Conservation (phyloP, 2,329 filamentous ascomycete species). For the Hypoxylon sp. region DNA sequence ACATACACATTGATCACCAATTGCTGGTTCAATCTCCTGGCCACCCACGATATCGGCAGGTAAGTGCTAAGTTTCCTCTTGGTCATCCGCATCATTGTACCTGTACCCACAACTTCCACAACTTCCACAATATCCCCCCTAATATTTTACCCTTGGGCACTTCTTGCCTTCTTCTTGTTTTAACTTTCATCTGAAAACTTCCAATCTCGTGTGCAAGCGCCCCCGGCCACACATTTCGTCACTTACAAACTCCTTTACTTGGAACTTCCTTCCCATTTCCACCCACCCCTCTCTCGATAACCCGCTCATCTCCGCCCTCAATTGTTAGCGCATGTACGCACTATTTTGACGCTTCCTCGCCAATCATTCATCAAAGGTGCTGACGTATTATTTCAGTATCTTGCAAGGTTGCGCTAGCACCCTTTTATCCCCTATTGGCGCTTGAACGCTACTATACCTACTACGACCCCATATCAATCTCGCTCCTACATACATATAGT, state of each 20-base stretch:
- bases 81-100: not conserved
- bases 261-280: too few relatives aligned
- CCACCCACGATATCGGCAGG: not conserved
- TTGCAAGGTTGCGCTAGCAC: not conserved
- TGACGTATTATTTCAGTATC: not conserved
- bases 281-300: not conserved
- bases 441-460: not conserved
- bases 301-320: not conserved
- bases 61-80: not conserved
- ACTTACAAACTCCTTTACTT: not conserved
- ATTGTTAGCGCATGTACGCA: not conserved
- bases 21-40: not conserved
- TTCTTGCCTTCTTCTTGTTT: not conserved
- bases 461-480: not conserved
- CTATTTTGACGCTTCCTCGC: not conserved
- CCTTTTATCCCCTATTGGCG: not conserved
- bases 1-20: not conserved
- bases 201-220: not conserved
- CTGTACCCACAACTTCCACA: too few relatives aligned
- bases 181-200: not conserved
- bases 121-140: too few relatives aligned
- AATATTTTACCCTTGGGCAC: not conserved
- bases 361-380: not conserved
- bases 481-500: not conserved
- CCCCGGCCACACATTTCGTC: not conserved